Evolutionary conservation across 116 monocot species (phyloP), one percentile per base, ranked within the genome.

Genomic region (Thalassia testudinum): DNA sequence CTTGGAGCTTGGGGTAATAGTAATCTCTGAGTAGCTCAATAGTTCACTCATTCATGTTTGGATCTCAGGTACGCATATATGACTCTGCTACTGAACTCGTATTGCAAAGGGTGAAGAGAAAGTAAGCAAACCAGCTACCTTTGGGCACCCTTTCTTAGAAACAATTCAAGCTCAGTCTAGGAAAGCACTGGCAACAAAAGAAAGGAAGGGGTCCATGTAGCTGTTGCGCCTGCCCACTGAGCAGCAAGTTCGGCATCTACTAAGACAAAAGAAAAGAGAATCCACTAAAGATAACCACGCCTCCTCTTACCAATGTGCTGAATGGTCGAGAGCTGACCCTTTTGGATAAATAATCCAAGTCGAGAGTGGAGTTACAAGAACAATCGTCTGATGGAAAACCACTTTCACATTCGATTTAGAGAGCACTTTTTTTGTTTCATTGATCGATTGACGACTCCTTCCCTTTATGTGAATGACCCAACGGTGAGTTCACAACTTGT

Each of bases 361-460:
- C 38, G 34, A 40, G 61, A 62, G 62, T 62, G 52, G 62, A 62
- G 62, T 61, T 61, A 50, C 11, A 21, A 30, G 62, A 62, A 53
- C 52, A 62, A 21, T 22, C 52, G 37, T 62, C 40, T 62, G 37
- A 52, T 43, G 52, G 62, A 53, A 62, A 62, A 52, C 27, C 34
- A 62, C 62, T 62, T 62, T 52, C 52, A 62, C 38, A 37, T 62
- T 53, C 37, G 62, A 37, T 62, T 62, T 52, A 52, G 52, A 62
- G 51, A 62, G 62, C 52, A 62, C 62, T 52, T 62, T 52, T 50
- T 50, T 50, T 21, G 22, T 50, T 50, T 50, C 50, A 7, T 50
- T 50, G 50, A 50, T 50, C 20, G 19, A 17, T 50, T 21, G 3
- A 5, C 3, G 30, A 34, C 12, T 50, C 50, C 17, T 50, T 50